Evolutionary conservation across 805 yeast species (phyloP).

Genomic region (Wickerhamiella occidentalis): DNA sequence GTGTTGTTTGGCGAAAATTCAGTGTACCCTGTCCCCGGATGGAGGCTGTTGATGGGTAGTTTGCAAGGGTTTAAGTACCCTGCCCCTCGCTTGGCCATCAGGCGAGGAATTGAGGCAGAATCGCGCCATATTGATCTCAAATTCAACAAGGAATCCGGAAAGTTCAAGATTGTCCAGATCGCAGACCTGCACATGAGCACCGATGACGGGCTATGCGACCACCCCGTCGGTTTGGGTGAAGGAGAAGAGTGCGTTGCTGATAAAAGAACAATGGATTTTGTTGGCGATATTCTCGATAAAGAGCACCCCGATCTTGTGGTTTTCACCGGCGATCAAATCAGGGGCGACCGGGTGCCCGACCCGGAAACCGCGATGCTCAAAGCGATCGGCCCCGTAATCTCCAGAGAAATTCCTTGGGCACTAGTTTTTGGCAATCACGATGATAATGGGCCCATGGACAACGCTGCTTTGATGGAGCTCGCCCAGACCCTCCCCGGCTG

Average conservation of each 20-base stretch:
- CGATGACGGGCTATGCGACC: constrained; percentile 67
- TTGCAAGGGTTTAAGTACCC: constrained; percentile 19
- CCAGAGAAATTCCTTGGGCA: constrained; percentile 67
- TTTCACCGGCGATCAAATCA: constrained; percentile 83
- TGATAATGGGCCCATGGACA: constrained; percentile 61
- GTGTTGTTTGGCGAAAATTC: constrained; percentile 62
- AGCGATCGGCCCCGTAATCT: constrained; percentile 56
- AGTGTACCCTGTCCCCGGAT: constrained; percentile 63
- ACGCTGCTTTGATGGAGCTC: constrained; percentile 49
- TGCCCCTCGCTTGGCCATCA: constrained; percentile 24
- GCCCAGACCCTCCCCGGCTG: constrained; percentile 55
- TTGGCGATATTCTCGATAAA: constrained; percentile 49
- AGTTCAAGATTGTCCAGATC: constrained; percentile 70
- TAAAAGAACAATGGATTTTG: constrained; percentile 48
- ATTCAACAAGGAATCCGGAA: constrained; percentile 29
- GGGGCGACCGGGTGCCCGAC: constrained; percentile 70
- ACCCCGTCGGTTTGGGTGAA: constrained; percentile 28
- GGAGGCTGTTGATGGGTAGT: constrained; percentile 36
- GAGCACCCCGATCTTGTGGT: constrained; percentile 82
- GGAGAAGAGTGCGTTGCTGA: constrained; percentile 59
- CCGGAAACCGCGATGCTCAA: constrained; percentile 73
- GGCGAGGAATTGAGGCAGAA: constrained; percentile 16
- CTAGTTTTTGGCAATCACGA: constrained; percentile 89
- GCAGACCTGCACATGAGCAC: constrained; percentile 90
- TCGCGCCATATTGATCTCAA: constrained; percentile 14